Evolutionary conservation across 257 asterid species (phyloP).

Genomic region (Asclepias syriaca): DNA sequence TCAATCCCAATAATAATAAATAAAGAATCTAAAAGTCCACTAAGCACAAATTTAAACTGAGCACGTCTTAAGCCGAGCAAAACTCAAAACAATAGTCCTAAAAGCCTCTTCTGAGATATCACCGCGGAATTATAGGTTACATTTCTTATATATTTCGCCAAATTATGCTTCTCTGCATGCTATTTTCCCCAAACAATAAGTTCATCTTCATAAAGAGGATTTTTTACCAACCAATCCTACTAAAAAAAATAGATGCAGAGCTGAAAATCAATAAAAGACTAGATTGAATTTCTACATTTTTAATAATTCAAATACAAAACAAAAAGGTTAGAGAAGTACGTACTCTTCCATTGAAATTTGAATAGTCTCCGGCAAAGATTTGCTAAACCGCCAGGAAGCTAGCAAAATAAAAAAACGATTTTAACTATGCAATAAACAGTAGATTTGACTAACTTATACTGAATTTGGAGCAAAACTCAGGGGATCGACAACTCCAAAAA

Average conservation of each 20-base stretch:
- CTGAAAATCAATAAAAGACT: neutral
- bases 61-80: neutral
- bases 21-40: neutral
- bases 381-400: neutral
- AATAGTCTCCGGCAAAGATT: neutral
- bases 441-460: neutral
- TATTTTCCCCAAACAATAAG: neutral
- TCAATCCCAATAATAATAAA: neutral
- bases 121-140: too few relatives aligned
- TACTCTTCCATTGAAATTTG: conserved; percentile 8
- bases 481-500: neutral
- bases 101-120: neutral
- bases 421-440: neutral
- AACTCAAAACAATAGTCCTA: neutral
- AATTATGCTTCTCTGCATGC: neutral
- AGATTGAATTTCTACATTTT: neutral
- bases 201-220: neutral
- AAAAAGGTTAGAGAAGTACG: neutral
- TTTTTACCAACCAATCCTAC: neutral
- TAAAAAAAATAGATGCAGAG: neutral
- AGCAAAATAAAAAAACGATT: neutral
- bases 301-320: neutral
- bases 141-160: neutral
- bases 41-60: neutral
- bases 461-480: neutral